These are phyloP conservation scores for Triadica sebifera DNA, from an alignment of 345 rosid genomes.

Conservation along the genomic window DNA sequence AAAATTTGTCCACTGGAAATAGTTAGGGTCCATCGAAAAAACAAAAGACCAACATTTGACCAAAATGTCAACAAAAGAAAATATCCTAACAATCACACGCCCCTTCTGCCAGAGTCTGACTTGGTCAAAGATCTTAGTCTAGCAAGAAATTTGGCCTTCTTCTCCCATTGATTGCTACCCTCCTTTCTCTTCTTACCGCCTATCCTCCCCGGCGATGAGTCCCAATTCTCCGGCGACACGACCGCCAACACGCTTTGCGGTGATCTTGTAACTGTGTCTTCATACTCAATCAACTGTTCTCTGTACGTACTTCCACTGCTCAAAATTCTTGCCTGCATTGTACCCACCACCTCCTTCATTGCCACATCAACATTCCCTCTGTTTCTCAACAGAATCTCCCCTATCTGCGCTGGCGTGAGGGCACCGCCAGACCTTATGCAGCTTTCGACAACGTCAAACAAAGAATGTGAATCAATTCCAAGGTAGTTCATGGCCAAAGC, in stretches of 20 bases:
- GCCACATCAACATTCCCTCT: conserved; percentile 41
- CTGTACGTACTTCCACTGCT: conserved; percentile 13
- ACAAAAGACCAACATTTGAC: conserved; percentile 6
- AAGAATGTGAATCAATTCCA: conserved; percentile 32
- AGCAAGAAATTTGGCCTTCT: conserved; percentile 32
- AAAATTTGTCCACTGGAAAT: background rate
- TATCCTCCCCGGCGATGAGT: conserved; percentile 29
- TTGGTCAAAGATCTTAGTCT: conserved; percentile 46
- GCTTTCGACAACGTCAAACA: conserved; percentile 40
- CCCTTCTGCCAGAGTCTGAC: conserved; percentile 38
- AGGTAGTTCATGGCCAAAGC: conserved; percentile 38
- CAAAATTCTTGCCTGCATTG: conserved; percentile 36
- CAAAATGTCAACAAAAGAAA: background rate
- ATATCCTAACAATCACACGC: conserved; percentile 5
- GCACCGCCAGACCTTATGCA: conserved; percentile 43
- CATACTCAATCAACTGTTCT: conserved; percentile 25
- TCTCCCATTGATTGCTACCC: conserved; percentile 13
- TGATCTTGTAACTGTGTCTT: conserved; percentile 32
- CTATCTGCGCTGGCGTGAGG: conserved; percentile 47
- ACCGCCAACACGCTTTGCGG: conserved; percentile 40
- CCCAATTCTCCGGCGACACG: conserved; percentile 43
- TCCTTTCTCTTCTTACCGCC: conserved; percentile 30
- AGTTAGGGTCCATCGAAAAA: background rate
- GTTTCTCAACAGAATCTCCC: conserved; percentile 41
- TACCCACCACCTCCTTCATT: conserved; percentile 38